Evolutionary conservation across 169 alveolate genomes (phyloP), one percentile per base, ranked within the genome.

Genomic region (Cryptosporidium parvum): DNA sequence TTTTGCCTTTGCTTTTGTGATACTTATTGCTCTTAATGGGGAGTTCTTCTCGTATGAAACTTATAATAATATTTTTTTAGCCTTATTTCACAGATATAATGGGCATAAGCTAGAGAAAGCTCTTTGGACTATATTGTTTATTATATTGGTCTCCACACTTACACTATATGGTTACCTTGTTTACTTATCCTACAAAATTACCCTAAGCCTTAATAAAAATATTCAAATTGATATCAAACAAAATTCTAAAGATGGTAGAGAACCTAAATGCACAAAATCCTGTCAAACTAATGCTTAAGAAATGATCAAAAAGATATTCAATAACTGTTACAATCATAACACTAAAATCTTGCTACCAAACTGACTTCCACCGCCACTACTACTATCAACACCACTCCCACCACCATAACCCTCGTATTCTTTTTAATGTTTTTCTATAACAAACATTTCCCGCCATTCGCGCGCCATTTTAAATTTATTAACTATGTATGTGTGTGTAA

Each of bases 11-110:
- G 31, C 52, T n/a, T 80, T 80, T 62, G 33, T 67, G 7, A 44
- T 80, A 4, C 42, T 80, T 8, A 33, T 80, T 39, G 75, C 75
- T 4, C 29, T 59, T 0, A 80, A 80, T 51, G 89, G 89, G 31
- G 75, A 80, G 2, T 80, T 80, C 56, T 62, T 80, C 26, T 29
- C 52, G 14, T 62, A 29, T 8, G 75, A 80, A 48, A 80, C 89
- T 5, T 65, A 80, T 31, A 58, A 16, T n/a, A 23, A 61, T 21
- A 23, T 80, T 12, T 62, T 62, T 7, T 48, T 52, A 16, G 71
- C 45, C 23, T 31, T 73, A 33, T 56, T 73, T 26, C 44, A 73
- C 59, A 33, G 21, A 18, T 31, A 8, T 6, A 59, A 73, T 16
- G 70, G 70, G 18, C 33, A 53, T 12, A 53, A 73, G 10, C 59